phyloP scores from a whole-genome alignment of 1,284 basidiomycete genomes.

The Caloboletus firmus region DNA sequence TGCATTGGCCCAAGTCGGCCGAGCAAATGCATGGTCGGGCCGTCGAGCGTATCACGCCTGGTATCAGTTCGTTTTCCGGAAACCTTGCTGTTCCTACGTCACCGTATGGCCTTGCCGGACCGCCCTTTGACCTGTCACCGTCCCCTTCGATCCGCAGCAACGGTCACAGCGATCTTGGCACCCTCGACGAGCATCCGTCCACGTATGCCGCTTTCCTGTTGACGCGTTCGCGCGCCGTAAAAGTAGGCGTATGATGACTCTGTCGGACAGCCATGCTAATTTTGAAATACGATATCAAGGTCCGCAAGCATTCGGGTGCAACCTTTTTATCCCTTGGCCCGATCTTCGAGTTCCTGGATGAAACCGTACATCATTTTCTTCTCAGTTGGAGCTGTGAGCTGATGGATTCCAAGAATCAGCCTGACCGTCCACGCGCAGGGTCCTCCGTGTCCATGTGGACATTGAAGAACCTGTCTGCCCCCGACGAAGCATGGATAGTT shows the following conservation, averaged over 20 bases:
- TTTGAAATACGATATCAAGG: slow-evolving; percentile 15
- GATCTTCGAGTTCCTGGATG: slow-evolving; percentile 23
- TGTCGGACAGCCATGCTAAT: slow-evolving; percentile 4
- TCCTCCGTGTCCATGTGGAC: slow-evolving; percentile 48
- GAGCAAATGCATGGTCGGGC: slow-evolving; percentile 7
- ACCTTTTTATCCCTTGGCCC: slow-evolving; percentile 39
- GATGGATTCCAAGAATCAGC: slow-evolving; percentile 11
- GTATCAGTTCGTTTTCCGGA: slow-evolving; percentile 1
- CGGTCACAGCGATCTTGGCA: slow-evolving; percentile 27
- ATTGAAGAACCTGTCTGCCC: slow-evolving; percentile 35
- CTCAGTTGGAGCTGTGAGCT: slow-evolving; percentile 1
- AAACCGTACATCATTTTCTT: slow-evolving; percentile 17
- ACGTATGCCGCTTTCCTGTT: slow-evolving; percentile 45
- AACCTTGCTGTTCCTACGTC: slow-evolving; percentile 9
- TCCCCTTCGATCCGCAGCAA: slow-evolving; percentile 39
- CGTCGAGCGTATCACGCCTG: slow-evolving; percentile 1
- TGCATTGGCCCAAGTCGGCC: slow-evolving; percentile 12
- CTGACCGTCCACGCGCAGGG: background rate
- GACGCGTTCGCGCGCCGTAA: slow-evolving; percentile 51
- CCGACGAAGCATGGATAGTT: slow-evolving; percentile 51
- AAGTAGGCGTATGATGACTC: slow-evolving; percentile 35
- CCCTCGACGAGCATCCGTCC: slow-evolving; percentile 9
- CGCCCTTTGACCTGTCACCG: slow-evolving; percentile 36
- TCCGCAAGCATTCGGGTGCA: slow-evolving; percentile 24
- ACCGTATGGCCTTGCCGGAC: slow-evolving; percentile 3